Conservation (phyloP, 345 rosid species). For the Rhizophora apiculata region DNA sequence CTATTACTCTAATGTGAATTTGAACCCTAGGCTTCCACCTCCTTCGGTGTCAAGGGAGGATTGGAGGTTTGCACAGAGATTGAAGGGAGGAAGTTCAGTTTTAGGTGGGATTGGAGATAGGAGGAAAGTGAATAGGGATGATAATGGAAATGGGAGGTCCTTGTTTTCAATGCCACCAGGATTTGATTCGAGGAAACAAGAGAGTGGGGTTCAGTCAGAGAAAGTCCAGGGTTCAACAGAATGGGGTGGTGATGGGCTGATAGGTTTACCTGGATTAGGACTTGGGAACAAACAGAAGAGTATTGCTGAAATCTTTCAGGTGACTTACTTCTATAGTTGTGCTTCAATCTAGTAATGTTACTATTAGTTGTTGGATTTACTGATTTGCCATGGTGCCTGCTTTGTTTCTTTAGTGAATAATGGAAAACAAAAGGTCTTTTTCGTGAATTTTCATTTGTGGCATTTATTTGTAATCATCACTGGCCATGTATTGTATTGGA, state of each 20-base stretch:
- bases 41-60: slow-evolving; percentile 85
- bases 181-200: slow-evolving; percentile 64
- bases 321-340: slow-evolving; percentile 22
- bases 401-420: neutral
- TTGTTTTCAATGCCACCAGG: slow-evolving; percentile 76
- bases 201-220: slow-evolving; percentile 40
- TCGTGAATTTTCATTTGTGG: slow-evolving; percentile 2
- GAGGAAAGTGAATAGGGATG: slow-evolving; percentile 49
- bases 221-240: slow-evolving; percentile 44
- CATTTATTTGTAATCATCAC: neutral
- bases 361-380: neutral
- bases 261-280: slow-evolving; percentile 66
- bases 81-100: slow-evolving; percentile 53
- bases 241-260: slow-evolving; percentile 80
- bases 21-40: slow-evolving; percentile 91
- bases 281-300: slow-evolving; percentile 73
- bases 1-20: slow-evolving; percentile 69
- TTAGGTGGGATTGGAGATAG: slow-evolving; percentile 78
- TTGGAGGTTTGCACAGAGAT: slow-evolving; percentile 76
- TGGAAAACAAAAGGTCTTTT: neutral
- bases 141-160: slow-evolving; percentile 44
- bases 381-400: neutral
- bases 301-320: slow-evolving; percentile 81
- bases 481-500: neutral
- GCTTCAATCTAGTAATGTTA: neutral